These are phyloP conservation scores for Penicillium samsonianum DNA, from an alignment of 495 filamentous ascomycete genomes.

Conservation along the genomic window DNA sequence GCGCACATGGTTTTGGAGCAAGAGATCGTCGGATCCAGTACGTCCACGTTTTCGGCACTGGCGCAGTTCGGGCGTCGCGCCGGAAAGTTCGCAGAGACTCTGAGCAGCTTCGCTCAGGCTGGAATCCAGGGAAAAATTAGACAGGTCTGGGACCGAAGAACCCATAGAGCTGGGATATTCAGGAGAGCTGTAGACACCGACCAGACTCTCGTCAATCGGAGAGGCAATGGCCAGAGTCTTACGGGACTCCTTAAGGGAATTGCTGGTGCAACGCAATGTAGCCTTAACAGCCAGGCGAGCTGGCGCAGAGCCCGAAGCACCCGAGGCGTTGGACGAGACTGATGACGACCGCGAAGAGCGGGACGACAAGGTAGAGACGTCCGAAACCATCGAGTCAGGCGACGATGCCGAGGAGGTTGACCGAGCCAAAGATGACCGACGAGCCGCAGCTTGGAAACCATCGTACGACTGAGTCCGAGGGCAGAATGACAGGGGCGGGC, in stretches of 20 bases:
- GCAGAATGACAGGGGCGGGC: constrained; percentile 51
- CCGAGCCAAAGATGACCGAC: constrained; percentile 75
- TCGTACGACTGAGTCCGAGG: constrained; percentile 53
- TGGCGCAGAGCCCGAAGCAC: constrained; percentile 62
- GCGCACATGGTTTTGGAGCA: constrained; percentile 74
- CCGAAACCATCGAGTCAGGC: constrained; percentile 89
- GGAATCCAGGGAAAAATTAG: constrained; percentile 50
- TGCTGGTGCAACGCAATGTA: constrained; percentile 76
- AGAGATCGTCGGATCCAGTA: constrained; percentile 64
- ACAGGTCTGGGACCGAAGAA: constrained; percentile 49
- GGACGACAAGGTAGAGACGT: constrained; percentile 62
- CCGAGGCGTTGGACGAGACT: constrained; percentile 69
- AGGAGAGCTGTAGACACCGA: constrained; percentile 56
- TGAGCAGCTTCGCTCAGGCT: constrained; percentile 59
- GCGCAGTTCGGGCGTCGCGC: constrained; percentile 39
- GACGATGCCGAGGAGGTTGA: constrained; percentile 78
- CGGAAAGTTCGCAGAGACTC: constrained; percentile 64
- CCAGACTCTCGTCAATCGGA: constrained; percentile 53
- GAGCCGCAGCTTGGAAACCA: constrained; percentile 52
- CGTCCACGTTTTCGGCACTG: constrained; percentile 67
- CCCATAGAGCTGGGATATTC: constrained; percentile 58
- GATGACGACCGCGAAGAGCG: constrained; percentile 73
- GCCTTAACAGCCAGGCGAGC: constrained; percentile 77
- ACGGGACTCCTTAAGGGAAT: constrained; percentile 43
- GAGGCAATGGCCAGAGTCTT: constrained; percentile 44